phyloP scores from a whole-genome alignment of 495 filamentous ascomycete genomes.

The Hypomontagnella submonticulosa region DNA sequence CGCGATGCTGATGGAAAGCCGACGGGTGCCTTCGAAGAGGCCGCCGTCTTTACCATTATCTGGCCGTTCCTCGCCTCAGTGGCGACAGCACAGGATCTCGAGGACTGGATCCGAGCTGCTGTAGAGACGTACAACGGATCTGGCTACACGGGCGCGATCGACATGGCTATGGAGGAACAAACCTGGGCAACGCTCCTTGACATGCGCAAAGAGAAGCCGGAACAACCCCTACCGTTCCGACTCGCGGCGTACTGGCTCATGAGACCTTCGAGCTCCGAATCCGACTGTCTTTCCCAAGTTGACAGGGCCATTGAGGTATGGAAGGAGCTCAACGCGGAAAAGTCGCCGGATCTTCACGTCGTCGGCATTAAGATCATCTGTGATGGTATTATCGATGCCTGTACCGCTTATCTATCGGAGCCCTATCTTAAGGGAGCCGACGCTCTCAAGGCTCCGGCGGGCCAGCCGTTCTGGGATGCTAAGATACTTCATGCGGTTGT shows the following conservation, averaged over 20 bases:
- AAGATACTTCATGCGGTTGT: constrained; percentile 65
- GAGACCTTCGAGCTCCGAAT: constrained; percentile 54
- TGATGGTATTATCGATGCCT: constrained; percentile 74
- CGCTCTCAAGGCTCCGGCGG: constrained; percentile 52
- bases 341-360: constrained; percentile 65
- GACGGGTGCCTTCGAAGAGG: constrained; percentile 67
- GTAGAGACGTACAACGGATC: constrained; percentile 62
- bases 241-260: constrained; percentile 74
- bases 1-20: constrained; percentile 62
- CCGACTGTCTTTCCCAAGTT: constrained; percentile 62
- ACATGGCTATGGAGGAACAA: constrained; percentile 76
- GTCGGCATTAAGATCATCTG: constrained; percentile 75
- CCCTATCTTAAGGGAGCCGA: constrained; percentile 58
- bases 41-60: constrained; percentile 65
- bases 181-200: constrained; percentile 66
- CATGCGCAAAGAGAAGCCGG: constrained; percentile 51
- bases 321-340: constrained; percentile 55
- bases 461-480: constrained; percentile 66
- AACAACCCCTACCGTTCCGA: constrained; percentile 57
- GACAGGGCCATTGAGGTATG: constrained; percentile 68
- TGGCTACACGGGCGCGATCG: constrained; percentile 71
- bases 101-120: constrained; percentile 60
- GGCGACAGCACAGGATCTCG: constrained; percentile 62
- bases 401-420: constrained; percentile 69
- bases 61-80: constrained; percentile 67